Conservation (phyloP, 2,329 filamentous ascomycete genomes). For the Colletotrichum sp. region DNA sequence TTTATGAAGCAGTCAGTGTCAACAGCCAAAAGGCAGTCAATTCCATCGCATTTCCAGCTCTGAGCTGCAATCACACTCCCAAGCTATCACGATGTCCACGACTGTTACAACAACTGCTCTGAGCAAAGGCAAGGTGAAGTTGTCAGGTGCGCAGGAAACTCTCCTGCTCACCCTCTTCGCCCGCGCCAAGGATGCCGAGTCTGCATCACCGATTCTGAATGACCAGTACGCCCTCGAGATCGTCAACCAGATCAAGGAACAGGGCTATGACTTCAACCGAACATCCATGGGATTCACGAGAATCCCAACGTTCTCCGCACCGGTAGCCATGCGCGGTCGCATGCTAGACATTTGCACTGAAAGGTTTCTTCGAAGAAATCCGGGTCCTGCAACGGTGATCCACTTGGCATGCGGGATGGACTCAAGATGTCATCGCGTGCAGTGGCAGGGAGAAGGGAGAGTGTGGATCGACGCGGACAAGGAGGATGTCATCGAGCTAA, state of each 20-base stretch:
- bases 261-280: conserved; percentile 14
- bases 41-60: rapidly evolving
- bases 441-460: conserved; percentile 20
- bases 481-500: conserved; percentile 36
- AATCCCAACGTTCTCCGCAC: neutral
- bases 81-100: neutral
- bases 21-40: neutral
- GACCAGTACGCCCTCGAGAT: conserved; percentile 18
- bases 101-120: neutral
- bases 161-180: conserved; percentile 19
- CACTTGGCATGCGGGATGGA: conserved; percentile 37
- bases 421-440: conserved; percentile 27
- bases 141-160: conserved; percentile 21
- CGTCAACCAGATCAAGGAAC: neutral
- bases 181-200: conserved; percentile 17
- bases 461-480: conserved; percentile 40
- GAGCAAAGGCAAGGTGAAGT: conserved; percentile 7
- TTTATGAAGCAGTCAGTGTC: neutral
- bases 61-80: neutral
- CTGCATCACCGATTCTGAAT: conserved; percentile 8
- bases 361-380: conserved; percentile 28
- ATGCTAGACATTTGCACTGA: conserved; percentile 27
- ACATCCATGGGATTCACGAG: neutral
- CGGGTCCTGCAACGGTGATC: conserved; percentile 28
- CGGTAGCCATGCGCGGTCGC: conserved; percentile 4